Percentiles rank a stretch among this genome's conserved stretches.
phyloP scores from a whole-genome alignment of 2,329 filamentous ascomycete species.

The Colletotrichum caudatum region DNA sequence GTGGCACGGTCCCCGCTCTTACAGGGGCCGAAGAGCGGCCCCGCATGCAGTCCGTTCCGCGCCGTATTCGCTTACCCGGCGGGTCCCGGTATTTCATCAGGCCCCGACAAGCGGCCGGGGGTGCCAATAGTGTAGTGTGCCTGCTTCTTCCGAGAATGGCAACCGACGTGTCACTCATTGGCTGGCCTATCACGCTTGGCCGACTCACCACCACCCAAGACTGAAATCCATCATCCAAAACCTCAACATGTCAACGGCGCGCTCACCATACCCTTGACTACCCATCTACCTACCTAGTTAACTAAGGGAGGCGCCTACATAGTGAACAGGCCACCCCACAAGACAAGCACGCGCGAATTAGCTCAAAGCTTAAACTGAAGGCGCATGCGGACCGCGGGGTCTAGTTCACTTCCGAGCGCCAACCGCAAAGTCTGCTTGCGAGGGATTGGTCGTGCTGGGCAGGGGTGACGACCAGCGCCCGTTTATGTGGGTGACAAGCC shows the following conservation, averaged over 20 bases:
- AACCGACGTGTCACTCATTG: slow-evolving; percentile 27
- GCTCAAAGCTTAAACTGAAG: background rate
- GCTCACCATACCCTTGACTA: background rate
- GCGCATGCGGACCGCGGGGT: background rate
- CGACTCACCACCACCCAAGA: background rate
- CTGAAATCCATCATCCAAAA: background rate
- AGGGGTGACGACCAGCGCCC: background rate
- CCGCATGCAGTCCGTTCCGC: slow-evolving; percentile 9
- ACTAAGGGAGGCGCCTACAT: background rate
- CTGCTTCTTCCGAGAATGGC: slow-evolving; percentile 29
- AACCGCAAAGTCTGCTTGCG: background rate
- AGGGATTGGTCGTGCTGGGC: background rate
- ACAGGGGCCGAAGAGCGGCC: slow-evolving; percentile 4
- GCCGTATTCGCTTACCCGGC: background rate
- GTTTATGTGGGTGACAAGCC: background rate
- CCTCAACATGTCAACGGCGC: background rate
- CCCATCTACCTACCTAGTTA: no score
- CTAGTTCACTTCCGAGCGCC: background rate
- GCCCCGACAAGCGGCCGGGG: background rate
- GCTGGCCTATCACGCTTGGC: background rate
- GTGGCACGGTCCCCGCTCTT: no score
- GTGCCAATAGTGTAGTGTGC: background rate
- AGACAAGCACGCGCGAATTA: background rate
- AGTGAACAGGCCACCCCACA: slow-evolving; percentile 15
- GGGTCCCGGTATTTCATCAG: slow-evolving; percentile 1